Evolutionary conservation across 148 eudicot species (phyloP).

Genomic region (Rheum nobile): DNA sequence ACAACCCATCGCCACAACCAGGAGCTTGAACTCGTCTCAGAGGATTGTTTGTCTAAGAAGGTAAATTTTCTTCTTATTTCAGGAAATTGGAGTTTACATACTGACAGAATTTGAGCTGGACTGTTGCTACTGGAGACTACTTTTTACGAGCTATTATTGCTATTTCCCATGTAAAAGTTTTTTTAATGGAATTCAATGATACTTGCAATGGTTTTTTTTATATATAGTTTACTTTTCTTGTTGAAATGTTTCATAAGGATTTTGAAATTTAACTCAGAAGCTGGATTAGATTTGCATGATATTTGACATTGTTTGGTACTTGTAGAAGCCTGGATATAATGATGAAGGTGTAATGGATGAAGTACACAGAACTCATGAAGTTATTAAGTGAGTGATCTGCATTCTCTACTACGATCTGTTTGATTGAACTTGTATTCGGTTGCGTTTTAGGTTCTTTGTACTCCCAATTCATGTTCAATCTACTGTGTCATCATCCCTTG

Average conservation of each 20-base stretch:
- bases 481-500: no score
- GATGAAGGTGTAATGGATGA: conserved; percentile 65
- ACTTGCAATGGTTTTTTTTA: background rate
- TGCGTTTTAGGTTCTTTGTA: background rate
- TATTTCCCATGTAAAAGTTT: background rate
- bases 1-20: conserved; percentile 50
- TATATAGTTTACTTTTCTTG: background rate
- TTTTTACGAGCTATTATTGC: background rate
- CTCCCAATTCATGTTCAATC: no score
- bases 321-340: conserved; percentile 44
- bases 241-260: background rate
- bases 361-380: conserved; percentile 69
- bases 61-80: conserved; percentile 10
- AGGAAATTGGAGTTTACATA: background rate
- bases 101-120: background rate
- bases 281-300: background rate
- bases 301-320: conserved; percentile 8
- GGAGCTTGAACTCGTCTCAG: conserved; percentile 56
- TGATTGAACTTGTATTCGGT: background rate
- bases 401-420: background rate
- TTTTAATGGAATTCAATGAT: background rate
- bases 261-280: background rate
- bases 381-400: conserved; percentile 59
- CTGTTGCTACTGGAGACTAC: background rate
- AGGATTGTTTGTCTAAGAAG: conserved; percentile 64